Evolutionary conservation across 768 basidiomycete species (phyloP).

Genomic region (Agrocybe praecox): DNA sequence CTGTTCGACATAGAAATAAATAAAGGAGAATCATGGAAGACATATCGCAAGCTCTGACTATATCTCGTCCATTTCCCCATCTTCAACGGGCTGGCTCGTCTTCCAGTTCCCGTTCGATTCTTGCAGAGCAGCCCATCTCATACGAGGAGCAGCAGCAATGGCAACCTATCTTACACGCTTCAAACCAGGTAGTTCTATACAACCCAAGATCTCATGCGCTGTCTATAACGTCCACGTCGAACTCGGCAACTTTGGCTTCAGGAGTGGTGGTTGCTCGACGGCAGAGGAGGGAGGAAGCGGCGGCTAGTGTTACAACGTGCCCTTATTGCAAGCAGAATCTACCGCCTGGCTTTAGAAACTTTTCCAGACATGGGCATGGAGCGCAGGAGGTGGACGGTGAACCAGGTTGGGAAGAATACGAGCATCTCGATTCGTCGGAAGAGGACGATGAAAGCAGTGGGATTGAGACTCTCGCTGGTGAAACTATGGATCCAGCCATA

Average conservation of each 20-base stretch:
- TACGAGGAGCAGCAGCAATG: constrained; percentile 40
- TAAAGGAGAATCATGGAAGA: neutral
- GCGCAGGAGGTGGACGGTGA: constrained; percentile 1
- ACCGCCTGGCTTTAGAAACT: constrained; percentile 42
- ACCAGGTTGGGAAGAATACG: neutral
- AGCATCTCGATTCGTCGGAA: constrained; percentile 7
- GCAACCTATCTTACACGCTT: constrained; percentile 82
- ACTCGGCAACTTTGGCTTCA: constrained; percentile 25
- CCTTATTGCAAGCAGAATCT: constrained; percentile 76
- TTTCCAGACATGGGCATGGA: constrained; percentile 15
- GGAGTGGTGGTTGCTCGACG: constrained; percentile 24
- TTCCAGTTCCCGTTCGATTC: neutral
- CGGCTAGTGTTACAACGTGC: constrained; percentile 40
- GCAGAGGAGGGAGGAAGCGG: constrained; percentile 14
- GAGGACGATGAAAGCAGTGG: constrained; percentile 13
- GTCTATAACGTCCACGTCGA: constrained; percentile 50
- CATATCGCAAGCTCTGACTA: neutral
- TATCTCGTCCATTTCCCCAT: neutral
- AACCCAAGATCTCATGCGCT: constrained; percentile 85
- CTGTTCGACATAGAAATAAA: no score
- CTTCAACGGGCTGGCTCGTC: neutral
- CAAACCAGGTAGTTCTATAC: constrained; percentile 87
- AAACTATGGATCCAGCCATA: constrained; percentile 41
- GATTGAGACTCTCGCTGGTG: constrained; percentile 19
- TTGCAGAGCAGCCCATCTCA: neutral